Base-by-base conservation (phyloP, 1,284 basidiomycete genomes). In the Irpex rosettiformis region DNA sequence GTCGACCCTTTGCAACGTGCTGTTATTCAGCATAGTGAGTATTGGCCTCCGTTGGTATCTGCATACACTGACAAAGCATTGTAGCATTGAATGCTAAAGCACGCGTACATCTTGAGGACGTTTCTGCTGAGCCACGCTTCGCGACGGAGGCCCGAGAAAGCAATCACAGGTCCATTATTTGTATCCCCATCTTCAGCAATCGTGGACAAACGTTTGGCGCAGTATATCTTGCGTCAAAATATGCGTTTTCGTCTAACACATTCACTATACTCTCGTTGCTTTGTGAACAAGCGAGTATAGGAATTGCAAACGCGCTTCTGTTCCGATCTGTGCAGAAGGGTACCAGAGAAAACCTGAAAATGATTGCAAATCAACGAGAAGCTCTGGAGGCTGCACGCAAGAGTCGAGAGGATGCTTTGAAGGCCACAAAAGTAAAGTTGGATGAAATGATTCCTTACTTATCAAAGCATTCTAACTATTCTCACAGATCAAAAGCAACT, bases 261-360 rank as follows among this genome's bases (percentile, higher is more conserved):
- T 75, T 86, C 18, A 85, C 81, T 1, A 80, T 85, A 61, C 68
- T 89, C 59, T 86, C 83, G 1, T 73, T 88, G 16, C 75, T 89
- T 16, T 85, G 84, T 64, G 85, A 88, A 68, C 86, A 89, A 78
- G 86, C 86, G 1, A 88, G 85, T 62, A 85, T 87, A 59, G 86
- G 85, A 49, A 84, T 89, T 45, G 78, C 86, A 4, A 89, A 88
- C 67, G 85, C 86, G 2, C 73, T 89, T n/a, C 70, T 88, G 55
- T 88, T 89, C 72, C 80, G 83, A 40, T 87, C 85, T 1, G 86
- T 88, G 2, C 85, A 88, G 67, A 79, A 84, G 2, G 85, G 85
- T 25, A 88, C 86, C 1, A 75, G 80, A 61, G 86, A 88, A 64
- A 88, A 89, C 62, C 64, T 89, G 59, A 87, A 86, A 72, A 88